These are phyloP conservation scores for Gastrolobium bilobum DNA, from an alignment of 306 rosid species.

Conservation along the genomic window DNA sequence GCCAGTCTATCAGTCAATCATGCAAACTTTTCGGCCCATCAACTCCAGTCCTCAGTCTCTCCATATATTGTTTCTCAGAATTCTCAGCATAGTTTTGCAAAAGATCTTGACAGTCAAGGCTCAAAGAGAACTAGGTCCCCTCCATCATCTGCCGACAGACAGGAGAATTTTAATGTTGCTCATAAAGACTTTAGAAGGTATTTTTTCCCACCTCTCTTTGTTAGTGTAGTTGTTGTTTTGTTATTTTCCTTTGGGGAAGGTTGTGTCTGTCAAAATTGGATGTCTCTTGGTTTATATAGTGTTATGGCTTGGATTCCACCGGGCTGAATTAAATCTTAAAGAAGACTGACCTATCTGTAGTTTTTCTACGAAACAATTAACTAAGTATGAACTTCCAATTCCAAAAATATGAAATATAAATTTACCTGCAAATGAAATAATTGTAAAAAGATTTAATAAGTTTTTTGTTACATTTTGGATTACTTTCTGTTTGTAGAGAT, in stretches of 20 bases:
- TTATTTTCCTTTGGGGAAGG: constrained; percentile 4
- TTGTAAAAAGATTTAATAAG: constrained; percentile 6
- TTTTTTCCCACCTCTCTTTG: constrained; percentile 24
- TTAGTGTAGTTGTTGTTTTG: constrained; percentile 11
- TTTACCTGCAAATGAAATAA: neutral
- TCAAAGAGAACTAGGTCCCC: constrained; percentile 70
- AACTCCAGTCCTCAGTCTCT: constrained; percentile 53
- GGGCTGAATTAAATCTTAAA: constrained; percentile 27
- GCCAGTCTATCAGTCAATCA: constrained; percentile 40
- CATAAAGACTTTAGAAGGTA: constrained; percentile 59
- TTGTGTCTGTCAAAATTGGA: constrained; percentile 27
- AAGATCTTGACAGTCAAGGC: constrained; percentile 55
- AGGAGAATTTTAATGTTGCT: constrained; percentile 44
- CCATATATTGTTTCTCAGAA: constrained; percentile 51
- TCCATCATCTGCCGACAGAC: constrained; percentile 44
- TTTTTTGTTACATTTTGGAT: constrained; percentile 17
- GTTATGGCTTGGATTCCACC: neutral
- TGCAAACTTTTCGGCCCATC: constrained; percentile 47
- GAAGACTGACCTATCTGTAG: neutral
- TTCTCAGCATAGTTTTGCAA: constrained; percentile 49
- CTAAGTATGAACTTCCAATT: constrained; percentile 17
- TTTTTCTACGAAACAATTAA: constrained; percentile 10
- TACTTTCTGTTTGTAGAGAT: constrained; percentile 1
- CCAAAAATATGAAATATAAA: neutral
- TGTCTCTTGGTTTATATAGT: constrained; percentile 28